Percentiles rank a stretch among this genome's conserved stretches.
Conservation (phyloP, 2,329 filamentous ascomycete genomes). For the Nemania sp. region DNA sequence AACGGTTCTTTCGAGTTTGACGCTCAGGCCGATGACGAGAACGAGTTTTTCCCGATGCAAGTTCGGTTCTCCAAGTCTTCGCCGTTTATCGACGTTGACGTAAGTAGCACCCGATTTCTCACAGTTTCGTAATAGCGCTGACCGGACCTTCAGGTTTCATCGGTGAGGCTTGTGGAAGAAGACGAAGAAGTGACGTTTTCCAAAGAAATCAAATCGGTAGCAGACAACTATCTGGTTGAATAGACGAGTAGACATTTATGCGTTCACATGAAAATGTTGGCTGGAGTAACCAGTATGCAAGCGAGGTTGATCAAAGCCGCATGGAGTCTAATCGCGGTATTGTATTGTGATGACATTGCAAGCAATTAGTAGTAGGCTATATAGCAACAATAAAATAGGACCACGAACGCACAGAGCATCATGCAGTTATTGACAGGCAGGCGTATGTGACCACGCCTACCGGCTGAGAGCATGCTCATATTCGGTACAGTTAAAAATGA, state of each 20-base stretch:
- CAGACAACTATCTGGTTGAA: slow-evolving; percentile 77
- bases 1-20: slow-evolving; percentile 95
- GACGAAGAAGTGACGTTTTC: slow-evolving; percentile 80
- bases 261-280: not conserved
- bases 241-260: slow-evolving; percentile 46
- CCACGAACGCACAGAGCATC: not conserved
- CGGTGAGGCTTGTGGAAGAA: slow-evolving; percentile 72
- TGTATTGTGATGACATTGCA: not conserved
- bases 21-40: slow-evolving; percentile 81
- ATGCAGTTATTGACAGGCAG: too few relatives aligned
- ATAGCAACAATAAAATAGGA: slow-evolving; percentile 5
- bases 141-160: slow-evolving; percentile 58
- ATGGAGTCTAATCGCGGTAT: not conserved
- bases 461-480: too few relatives aligned
- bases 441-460: too few relatives aligned
- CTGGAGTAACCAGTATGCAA: not conserved
- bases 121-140: not conserved
- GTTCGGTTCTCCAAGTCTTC: slow-evolving; percentile 83
- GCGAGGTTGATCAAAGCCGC: too few relatives aligned
- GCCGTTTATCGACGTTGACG: slow-evolving; percentile 91
- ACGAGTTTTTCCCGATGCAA: slow-evolving; percentile 97
- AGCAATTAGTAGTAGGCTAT: slow-evolving; percentile 2
- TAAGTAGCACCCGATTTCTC: slow-evolving; percentile 55
- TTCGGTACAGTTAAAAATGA: too few relatives aligned
- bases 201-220: slow-evolving; percentile 76